Base-by-base conservation (phyloP, 495 filamentous ascomycete genomes). In the Xylaria curta region DNA sequence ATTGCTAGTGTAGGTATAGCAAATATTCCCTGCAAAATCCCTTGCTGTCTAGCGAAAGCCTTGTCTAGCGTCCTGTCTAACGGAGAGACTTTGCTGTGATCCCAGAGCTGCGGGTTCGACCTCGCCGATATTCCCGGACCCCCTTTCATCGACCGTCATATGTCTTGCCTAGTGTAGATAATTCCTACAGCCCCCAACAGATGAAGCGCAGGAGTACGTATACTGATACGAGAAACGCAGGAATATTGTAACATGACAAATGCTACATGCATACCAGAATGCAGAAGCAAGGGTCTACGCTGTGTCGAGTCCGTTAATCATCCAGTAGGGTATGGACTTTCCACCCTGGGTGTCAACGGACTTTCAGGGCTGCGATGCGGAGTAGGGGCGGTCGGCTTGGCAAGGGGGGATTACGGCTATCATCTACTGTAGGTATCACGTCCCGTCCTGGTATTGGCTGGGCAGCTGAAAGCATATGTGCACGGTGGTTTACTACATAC, bases 241-340 rank as follows among this genome's bases (percentile, higher is more conserved):
- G 61, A 66, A 47, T 71, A 58, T 59, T 66, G 62, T 66, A 71
- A 71, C 69, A 71, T 71, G 69, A 71, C 69, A 71, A 71, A 71
- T 71, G 69, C 51, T 28, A 65, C 69, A 71, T 66, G 69, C 69
- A 71, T 71, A 71, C 53, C 53, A 38, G 62, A 66, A 19, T 71
- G 62, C 59, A 64, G 49, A 60, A 40, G 42, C 61, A 36, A 51
- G 69, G 69, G 49, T 60, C 19, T 24, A n/a, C 62, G 38, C 65
- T 66, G 53, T 66, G 33, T 51, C 42, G 51, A 71, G 51, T 26
- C 61, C 51, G 33, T 49, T 24, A 3, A 60, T 31, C 6, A 62
- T 51, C 69, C 69, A 71, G 42, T 71, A 49, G 47, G 49, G 60
- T 65, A 15, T 6, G 33, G 8, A 19, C 2, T 49, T 46, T 31